phyloP scores from a whole-genome alignment of 106 monocot species.

The Allium cepa region DNA sequence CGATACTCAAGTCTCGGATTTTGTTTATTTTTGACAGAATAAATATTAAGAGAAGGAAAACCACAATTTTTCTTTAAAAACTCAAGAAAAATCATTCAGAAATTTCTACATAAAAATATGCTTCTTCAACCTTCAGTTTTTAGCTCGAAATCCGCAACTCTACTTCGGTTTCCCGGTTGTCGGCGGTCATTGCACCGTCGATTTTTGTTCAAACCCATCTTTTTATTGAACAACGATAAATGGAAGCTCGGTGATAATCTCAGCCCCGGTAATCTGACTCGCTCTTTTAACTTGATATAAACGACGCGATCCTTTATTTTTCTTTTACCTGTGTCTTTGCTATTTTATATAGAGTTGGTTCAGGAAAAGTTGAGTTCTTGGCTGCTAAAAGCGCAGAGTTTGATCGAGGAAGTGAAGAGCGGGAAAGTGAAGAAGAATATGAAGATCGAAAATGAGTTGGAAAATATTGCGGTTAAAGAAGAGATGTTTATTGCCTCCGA shows the following conservation, averaged over 20 bases:
- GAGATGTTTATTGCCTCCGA: slow-evolving; percentile 45
- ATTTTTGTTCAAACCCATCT: neutral
- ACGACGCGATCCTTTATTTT: too few species aligned
- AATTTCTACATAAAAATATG: neutral
- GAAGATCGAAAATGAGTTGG: slow-evolving; percentile 13
- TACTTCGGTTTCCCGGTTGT: slow-evolving; percentile 9
- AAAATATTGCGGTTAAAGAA: slow-evolving; percentile 24
- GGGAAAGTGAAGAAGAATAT: slow-evolving; percentile 12
- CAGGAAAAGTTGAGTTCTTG: slow-evolving; percentile 63
- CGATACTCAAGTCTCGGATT: too few species aligned
- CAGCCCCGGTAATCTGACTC: slow-evolving; percentile 28
- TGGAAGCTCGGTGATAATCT: slow-evolving; percentile 42
- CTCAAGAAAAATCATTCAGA: too few species aligned
- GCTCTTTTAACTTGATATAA: too few species aligned
- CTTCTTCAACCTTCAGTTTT: slow-evolving; percentile 10
- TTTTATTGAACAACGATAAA: slow-evolving; percentile 10
- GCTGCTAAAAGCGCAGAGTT: slow-evolving; percentile 52
- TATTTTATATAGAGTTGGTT: slow-evolving; percentile 27
- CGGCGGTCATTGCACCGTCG: slow-evolving; percentile 3
- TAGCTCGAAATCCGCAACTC: neutral
- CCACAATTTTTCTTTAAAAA: too few species aligned
- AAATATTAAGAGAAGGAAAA: too few species aligned
- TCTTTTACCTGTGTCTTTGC: neutral
- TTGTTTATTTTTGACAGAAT: too few species aligned
- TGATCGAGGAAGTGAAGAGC: slow-evolving; percentile 43